Base-by-base conservation (phyloP, 2,329 filamentous ascomycete species). In the Nigrospora oryzae region DNA sequence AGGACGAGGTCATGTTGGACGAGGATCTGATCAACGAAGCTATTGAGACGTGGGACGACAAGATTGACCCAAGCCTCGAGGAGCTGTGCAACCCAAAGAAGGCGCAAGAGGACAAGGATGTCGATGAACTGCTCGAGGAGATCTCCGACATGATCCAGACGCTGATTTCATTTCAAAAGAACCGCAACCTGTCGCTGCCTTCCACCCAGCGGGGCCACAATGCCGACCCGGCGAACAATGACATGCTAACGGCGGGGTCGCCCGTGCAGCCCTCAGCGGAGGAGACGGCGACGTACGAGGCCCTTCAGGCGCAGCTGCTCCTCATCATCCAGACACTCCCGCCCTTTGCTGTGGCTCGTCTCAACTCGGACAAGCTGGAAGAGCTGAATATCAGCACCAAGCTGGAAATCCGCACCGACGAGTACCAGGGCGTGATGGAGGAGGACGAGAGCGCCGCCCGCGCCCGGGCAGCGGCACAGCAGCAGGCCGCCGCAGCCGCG, bases 281-380 rank as follows among this genome's bases (percentile, higher is more conserved):
- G 49, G 77, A 81, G 56, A 66, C 69, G 47, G 61, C 67, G 13
- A 78, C 75, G 0, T 95, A 94, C 59, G 75, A 88, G 51, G 75
- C 83, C 23, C 72, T 95, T 43, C 89, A 85, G 59, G 77, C 82
- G 4, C 87, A 90, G 58, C 69, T 95, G 16, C 71, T 79, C 0
- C 68, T 89, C 30, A 79, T 95, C 50, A 77, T 95, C 48, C 75
- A 84, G 51, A 80, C 77, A 35, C 67, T 95, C 11, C 89, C 89
- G 2, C 89, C 89, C 1, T 93, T 89, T 58, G 86, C 86, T 1
- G 85, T 95, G 19, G 83, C 89, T 6, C 91, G 93, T 56, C 70
- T 95, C 49, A 84, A 94, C 55, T 89, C 89, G 11, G 85, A 94
- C 59, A 86, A 89, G 61, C 67, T 95, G n/a, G 84, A 83, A 30